phyloP scores from a whole-genome alignment of 192 early-diverging fungal species.

The Podila minutissima region DNA sequence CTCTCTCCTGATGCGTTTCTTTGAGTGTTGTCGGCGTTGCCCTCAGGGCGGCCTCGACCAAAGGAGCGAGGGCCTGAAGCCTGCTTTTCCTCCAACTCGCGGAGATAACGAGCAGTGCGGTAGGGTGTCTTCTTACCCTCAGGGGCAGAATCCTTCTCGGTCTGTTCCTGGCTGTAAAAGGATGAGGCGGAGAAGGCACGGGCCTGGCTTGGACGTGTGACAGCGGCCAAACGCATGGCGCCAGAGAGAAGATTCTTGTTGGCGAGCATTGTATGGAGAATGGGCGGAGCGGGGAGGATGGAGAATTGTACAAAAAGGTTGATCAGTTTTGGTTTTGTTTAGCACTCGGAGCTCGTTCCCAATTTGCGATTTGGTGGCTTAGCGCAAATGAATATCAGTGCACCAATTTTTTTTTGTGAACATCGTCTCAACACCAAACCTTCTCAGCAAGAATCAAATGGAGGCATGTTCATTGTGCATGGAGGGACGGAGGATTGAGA shows the following conservation, averaged over 20 bases:
- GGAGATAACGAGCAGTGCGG: conserved; percentile 21
- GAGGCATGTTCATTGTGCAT: conserved; percentile 24
- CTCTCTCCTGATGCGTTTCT: too few relatives aligned
- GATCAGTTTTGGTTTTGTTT: not conserved
- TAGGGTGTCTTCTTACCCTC: conserved; percentile 12
- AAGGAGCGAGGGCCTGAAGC: conserved; percentile 14
- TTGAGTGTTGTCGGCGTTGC: not conserved
- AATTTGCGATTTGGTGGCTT: too few relatives aligned
- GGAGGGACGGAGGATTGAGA: not conserved
- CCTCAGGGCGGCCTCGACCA: not conserved
- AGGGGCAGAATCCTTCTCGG: not conserved
- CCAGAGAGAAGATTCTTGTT: conserved; percentile 8
- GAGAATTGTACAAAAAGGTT: not conserved
- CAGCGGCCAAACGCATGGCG: conserved; percentile 1
- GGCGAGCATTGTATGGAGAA: conserved; percentile 22
- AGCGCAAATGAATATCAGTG: not conserved
- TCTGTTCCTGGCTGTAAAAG: conserved; percentile 1
- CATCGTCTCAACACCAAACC: not conserved
- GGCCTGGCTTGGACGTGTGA: conserved; percentile 1
- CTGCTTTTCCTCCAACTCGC: not conserved
- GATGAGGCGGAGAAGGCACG: conserved; percentile 14
- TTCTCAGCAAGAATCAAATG: conserved; percentile 8
- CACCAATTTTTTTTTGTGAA: conserved; percentile 3
- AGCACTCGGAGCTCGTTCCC: too few relatives aligned
- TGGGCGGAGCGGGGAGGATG: not conserved